A percentile compares a stretch with the other conserved stretches of the same genome.
Conservation (phyloP, 2,329 filamentous ascomycete species). For the Curvularia eragrostidis region DNA sequence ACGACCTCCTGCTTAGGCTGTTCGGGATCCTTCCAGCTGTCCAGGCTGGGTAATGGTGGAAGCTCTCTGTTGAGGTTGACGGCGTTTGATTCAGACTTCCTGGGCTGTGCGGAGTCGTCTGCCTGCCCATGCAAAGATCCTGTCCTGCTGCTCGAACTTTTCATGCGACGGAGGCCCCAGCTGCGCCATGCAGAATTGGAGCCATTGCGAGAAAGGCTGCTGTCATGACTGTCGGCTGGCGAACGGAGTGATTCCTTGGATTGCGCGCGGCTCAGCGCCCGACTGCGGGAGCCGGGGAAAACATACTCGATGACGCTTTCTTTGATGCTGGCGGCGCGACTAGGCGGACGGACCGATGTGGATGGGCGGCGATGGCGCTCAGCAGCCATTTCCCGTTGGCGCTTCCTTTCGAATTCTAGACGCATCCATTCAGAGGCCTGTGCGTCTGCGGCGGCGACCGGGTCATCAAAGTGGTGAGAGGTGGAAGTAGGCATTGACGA, state of each 20-base stretch:
- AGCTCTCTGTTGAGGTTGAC: constrained; percentile 57
- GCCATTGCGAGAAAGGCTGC: constrained; percentile 33
- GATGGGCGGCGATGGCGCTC: constrained; percentile 31
- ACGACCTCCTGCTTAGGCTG: constrained; percentile 18
- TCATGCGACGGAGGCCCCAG: constrained; percentile 47
- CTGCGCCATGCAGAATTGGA: constrained; percentile 48
- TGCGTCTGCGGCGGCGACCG: constrained; percentile 49
- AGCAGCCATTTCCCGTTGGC: constrained; percentile 27
- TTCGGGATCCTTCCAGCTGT: constrained; percentile 46
- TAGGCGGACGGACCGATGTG: constrained; percentile 41
- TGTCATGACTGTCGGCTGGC: constrained; percentile 17
- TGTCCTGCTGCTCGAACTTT: constrained; percentile 44
- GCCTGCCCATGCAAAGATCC: constrained; percentile 38
- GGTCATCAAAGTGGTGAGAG: constrained; percentile 43
- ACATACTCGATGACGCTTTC: constrained; percentile 53
- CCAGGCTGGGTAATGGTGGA: constrained; percentile 56
- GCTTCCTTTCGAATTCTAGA: constrained; percentile 53
- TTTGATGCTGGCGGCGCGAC: constrained; percentile 47
- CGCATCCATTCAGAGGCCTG: constrained; percentile 55
- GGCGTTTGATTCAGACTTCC: constrained; percentile 31
- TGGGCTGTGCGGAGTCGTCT: constrained; percentile 31
- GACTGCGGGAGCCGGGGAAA: constrained; percentile 45
- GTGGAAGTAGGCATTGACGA: constrained; percentile 31
- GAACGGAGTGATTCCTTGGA: constrained; percentile 44
- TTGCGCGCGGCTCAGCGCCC: constrained; percentile 39